Base-by-base conservation (phyloP, 768 basidiomycete species). In the Boletus rubescentipes region DNA sequence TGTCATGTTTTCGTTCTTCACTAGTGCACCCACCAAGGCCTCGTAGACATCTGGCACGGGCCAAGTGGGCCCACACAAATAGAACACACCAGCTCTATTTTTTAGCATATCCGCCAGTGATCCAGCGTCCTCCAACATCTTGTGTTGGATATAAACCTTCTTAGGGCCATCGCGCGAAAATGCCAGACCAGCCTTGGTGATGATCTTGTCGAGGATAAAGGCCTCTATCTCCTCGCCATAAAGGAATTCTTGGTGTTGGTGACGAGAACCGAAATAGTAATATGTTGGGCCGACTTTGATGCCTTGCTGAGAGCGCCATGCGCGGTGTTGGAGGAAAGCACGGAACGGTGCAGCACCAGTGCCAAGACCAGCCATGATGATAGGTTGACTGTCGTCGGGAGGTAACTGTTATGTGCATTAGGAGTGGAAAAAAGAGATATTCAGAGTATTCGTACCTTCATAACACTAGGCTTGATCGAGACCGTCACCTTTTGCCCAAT, bases 291-390 rank as follows among this genome's bases (percentile, higher is more conserved):
- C 97, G 54, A 97, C 84, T 46, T 88, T 79, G 59, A 87, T 75
- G 26, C 89, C 87, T 67, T 91, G 86, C 30, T 84, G 72, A 30
- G 81, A 78, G 52, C 94, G 86, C 81, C 79, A 84, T 8, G 93
- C 93, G 53, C 96, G 87, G 72, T 99, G 86, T 70, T 99, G 97
- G 56, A 98, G 84, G 82, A 98, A 99, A 8, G 97, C 97, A 53
- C 97, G 92, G 89, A 99, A 99, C 21, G 97, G 97, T 11, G 97
- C 97, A 9, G 94, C 97, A 51, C 96, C 97, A 4, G 97, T 99
- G 45, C 97, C 97, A 30, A 99, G 86, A 60, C 97, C 97, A 32
- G 96, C 93, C 92, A 99, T 94, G 73, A 98, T 96, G 72, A 99
- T 79, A 36, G 97, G 97, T 67, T 96, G 94, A 42, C 77, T 81